Percentiles rank a stretch among this genome's conserved stretches.
These are phyloP conservation scores for Fusarium cicatricum DNA, from an alignment of 2,329 filamentous ascomycete species.

Conservation along the genomic window DNA sequence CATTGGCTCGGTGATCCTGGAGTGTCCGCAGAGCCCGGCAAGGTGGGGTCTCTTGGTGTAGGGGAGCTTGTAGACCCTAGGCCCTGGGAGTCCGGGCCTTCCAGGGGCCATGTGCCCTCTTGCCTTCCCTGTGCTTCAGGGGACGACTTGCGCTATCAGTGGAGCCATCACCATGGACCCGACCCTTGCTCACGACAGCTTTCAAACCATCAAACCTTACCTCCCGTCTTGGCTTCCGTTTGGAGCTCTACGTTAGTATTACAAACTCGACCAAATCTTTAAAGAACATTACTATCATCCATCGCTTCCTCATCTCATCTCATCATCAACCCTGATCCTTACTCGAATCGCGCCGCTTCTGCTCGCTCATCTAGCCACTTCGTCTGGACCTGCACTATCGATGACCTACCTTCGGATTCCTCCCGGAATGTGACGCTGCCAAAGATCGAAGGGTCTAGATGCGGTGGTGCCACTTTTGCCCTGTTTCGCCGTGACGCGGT, in stretches of 20 bases:
- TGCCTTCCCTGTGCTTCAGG: not conserved
- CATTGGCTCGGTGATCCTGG: too few relatives aligned
- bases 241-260: too few relatives aligned
- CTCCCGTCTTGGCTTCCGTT: too few relatives aligned
- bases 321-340: slow-evolving; percentile 1
- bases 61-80: too few relatives aligned
- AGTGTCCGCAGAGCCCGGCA: too few relatives aligned
- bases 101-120: too few relatives aligned
- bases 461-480: not conserved
- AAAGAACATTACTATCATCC: not conserved
- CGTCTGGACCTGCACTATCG: not conserved
- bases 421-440: not conserved
- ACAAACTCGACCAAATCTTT: too few relatives aligned
- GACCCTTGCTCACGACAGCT: too few relatives aligned
- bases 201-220: too few relatives aligned
- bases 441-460: not conserved
- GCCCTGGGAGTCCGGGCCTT: too few relatives aligned
- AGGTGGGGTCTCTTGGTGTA: too few relatives aligned
- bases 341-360: not conserved
- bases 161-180: too few relatives aligned
- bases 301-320: slow-evolving; percentile 6
- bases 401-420: not conserved
- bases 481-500: not conserved
- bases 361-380: not conserved
- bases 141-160: not conserved